phyloP scores from a whole-genome alignment of 306 rosid species.

The Astragalus membranaceus region DNA sequence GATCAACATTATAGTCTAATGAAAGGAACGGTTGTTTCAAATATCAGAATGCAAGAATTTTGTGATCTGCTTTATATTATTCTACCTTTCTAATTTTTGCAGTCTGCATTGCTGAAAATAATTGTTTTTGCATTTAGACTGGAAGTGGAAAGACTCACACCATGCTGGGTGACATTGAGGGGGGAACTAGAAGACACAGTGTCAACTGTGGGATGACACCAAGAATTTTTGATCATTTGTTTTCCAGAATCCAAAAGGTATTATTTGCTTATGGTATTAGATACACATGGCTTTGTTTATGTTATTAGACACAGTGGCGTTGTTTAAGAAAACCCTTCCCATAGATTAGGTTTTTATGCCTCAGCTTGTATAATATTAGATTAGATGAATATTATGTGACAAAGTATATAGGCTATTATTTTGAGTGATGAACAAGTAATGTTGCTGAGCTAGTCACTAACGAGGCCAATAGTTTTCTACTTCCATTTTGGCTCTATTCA shows the following conservation, averaged over 20 bases:
- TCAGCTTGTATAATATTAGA: not conserved
- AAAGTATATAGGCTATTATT: not conserved
- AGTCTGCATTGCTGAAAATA: not conserved
- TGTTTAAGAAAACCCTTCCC: not conserved
- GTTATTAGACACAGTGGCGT: not conserved
- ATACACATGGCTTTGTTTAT: not conserved
- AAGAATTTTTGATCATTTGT: conserved; percentile 84
- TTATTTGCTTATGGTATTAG: not conserved
- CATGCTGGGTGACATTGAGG: conserved; percentile 98
- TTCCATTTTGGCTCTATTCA: conserved; percentile 5
- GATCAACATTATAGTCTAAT: not conserved
- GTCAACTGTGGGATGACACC: conserved; percentile 99
- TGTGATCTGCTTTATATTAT: not conserved
- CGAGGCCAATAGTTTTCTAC: not conserved
- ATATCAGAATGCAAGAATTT: not conserved
- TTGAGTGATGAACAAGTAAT: not conserved
- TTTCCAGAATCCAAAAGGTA: conserved; percentile 96
- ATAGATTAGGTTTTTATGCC: not conserved
- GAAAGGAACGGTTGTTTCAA: not conserved
- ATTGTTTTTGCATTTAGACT: conserved; percentile 45
- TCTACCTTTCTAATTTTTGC: not conserved
- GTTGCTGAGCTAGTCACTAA: not conserved
- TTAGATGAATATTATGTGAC: not conserved
- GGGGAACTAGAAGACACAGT: conserved; percentile 94
- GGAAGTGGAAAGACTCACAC: conserved; percentile 99